phyloP scores from a whole-genome alignment of 1,284 basidiomycete species.

The Neotropicomus parvogracilis region DNA sequence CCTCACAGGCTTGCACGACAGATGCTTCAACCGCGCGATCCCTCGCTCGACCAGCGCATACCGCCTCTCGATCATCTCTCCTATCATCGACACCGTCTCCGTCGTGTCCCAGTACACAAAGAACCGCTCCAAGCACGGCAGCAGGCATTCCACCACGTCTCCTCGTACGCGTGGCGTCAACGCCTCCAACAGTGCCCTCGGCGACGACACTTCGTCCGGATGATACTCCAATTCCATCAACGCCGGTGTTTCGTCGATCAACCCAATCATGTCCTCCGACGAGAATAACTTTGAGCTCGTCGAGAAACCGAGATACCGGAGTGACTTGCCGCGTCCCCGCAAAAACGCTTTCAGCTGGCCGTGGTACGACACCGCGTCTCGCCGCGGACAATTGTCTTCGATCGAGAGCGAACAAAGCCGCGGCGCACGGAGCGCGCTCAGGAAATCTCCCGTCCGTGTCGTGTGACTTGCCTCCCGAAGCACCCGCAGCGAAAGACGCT shows the following conservation, averaged over 20 bases:
- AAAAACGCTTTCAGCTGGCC: constrained; percentile 21
- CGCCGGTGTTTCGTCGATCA: constrained; percentile 19
- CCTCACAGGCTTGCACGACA: constrained; percentile 25
- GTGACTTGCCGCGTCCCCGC: constrained; percentile 10
- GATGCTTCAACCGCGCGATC: constrained; percentile 17
- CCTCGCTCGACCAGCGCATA: constrained; percentile 17
- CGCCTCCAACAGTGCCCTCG: constrained; percentile 14
- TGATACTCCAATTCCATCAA: constrained; percentile 25
- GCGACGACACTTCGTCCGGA: constrained; percentile 27
- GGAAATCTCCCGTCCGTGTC: constrained; percentile 20
- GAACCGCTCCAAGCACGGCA: constrained; percentile 22
- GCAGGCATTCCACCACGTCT: constrained; percentile 17
- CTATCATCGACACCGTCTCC: constrained; percentile 27
- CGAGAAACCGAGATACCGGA: constrained; percentile 18
- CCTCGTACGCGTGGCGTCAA: constrained; percentile 20
- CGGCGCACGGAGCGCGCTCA: constrained; percentile 17
- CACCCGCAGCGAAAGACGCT: constrained; percentile 17
- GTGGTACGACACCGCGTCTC: constrained; percentile 20
- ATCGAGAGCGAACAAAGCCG: constrained; percentile 18
- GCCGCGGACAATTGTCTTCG: constrained; percentile 21
- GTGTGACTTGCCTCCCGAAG: constrained; percentile 22
- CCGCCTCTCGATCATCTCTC: constrained; percentile 26
- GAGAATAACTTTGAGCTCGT: constrained; percentile 22
- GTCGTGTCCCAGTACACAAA: constrained; percentile 26
- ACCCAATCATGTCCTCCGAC: constrained; percentile 20